Evolutionary conservation across 306 rosid species (phyloP).

Genomic region (Vigna hirtella): DNA sequence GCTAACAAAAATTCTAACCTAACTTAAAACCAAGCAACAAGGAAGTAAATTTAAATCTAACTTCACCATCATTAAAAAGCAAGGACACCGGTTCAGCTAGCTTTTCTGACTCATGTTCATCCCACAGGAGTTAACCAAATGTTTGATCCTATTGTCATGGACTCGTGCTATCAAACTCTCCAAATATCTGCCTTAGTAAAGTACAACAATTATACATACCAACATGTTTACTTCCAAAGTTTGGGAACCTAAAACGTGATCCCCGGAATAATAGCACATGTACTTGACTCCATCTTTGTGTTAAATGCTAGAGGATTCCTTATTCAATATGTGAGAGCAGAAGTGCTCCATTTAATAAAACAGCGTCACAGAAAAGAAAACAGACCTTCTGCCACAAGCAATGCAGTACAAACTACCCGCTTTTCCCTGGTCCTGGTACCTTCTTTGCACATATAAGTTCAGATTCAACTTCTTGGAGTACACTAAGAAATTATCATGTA

Average conservation of each 20-base stretch:
- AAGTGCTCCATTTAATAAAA: conserved; percentile 55
- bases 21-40: conserved; percentile 31
- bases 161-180: conserved; percentile 33
- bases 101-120: conserved; percentile 47
- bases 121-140: conserved; percentile 40
- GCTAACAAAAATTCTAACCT: conserved; percentile 5
- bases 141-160: conserved; percentile 45
- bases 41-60: conserved; percentile 27
- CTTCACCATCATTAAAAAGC: conserved; percentile 38
- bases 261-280: conserved; percentile 46
- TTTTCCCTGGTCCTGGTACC: conserved; percentile 88
- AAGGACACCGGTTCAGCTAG: conserved; percentile 38
- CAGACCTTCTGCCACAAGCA: conserved; percentile 95
- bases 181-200: conserved; percentile 34
- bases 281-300: conserved; percentile 49
- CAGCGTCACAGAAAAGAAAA: conserved; percentile 64
- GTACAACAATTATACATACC: conserved; percentile 34
- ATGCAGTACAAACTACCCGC: conserved; percentile 93
- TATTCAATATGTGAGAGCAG: conserved; percentile 53
- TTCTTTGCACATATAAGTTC: conserved; percentile 63
- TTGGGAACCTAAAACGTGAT: conserved; percentile 38
- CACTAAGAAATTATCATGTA: conserved; percentile 73
- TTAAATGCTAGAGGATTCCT: conserved; percentile 51
- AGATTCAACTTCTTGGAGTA: conserved; percentile 80
- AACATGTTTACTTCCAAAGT: conserved; percentile 34